These are phyloP conservation scores for Apiosordaria backusii DNA, from an alignment of 495 filamentous ascomycete species.

Conservation along the genomic window DNA sequence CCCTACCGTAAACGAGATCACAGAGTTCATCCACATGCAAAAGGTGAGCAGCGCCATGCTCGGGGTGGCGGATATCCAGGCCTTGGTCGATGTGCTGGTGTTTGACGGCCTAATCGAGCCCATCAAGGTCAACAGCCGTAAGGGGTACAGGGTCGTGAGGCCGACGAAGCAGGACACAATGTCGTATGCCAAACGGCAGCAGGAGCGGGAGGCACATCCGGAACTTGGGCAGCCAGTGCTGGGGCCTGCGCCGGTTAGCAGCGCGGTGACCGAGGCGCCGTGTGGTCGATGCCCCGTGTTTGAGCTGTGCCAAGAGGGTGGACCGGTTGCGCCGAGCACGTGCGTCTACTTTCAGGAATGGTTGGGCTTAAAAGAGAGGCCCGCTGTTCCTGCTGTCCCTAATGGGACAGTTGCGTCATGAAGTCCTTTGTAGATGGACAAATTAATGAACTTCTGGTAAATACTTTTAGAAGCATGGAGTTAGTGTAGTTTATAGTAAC, in stretches of 20 bases:
- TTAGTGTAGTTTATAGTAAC: background rate
- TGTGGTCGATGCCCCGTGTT: conserved; percentile 96
- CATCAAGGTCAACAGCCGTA: conserved; percentile 41
- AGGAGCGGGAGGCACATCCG: conserved; percentile 39
- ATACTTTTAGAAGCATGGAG: background rate
- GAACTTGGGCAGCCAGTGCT: conserved; percentile 25
- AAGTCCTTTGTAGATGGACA: background rate
- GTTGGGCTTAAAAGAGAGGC: conserved; percentile 49
- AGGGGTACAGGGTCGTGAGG: conserved; percentile 50
- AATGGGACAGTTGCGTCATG: background rate
- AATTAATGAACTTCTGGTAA: background rate
- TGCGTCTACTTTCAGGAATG: conserved; percentile 90
- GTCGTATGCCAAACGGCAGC: conserved; percentile 31
- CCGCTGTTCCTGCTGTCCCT: background rate
- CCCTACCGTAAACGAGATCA: conserved; percentile 71
- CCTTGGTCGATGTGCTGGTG: conserved; percentile 77
- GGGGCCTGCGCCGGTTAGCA: conserved; percentile 42
- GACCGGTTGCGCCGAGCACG: conserved; percentile 79
- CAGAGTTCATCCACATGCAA: conserved; percentile 61
- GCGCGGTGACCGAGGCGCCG: conserved; percentile 78
- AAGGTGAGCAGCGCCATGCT: conserved; percentile 63
- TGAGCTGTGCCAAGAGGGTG: conserved; percentile 80
- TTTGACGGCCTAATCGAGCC: conserved; percentile 75
- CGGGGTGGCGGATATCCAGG: conserved; percentile 67
- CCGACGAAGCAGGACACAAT: conserved; percentile 40